Base-by-base conservation (phyloP, 495 filamentous ascomycete species). In the Zalerion maritima region DNA sequence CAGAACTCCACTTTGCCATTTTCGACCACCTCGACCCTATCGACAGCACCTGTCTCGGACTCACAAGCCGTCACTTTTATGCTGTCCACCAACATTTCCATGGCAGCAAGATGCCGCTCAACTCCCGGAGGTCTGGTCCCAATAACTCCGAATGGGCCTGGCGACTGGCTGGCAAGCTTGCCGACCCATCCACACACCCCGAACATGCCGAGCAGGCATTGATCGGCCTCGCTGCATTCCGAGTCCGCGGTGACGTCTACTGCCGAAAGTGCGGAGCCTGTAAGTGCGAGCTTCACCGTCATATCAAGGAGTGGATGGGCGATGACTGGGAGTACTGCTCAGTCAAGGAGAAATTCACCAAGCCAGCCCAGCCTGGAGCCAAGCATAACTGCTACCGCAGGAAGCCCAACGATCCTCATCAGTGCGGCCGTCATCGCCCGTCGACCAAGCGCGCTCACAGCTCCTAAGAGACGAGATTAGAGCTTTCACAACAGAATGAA, bases 141-240 rank as follows among this genome's bases (percentile, higher is more conserved):
- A 70, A 70, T 44, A 55, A 64, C 26, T 57, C 68, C 30, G 65
- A 70, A 39, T 62, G 61, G 49, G 62, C 62, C 19, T 70, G 64
- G 64, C 55, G 62, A 29, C 39, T 62, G 14, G 53, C 63, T 4
- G 60, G 54, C 1, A n/a, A n/a, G n/a, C n/a, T n/a, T n/a, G n/a
- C n/a, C n/a, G n/a, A n/a, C n/a, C n/a, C n/a, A n/a, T n/a, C n/a
- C n/a, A n/a, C n/a, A n/a, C n/a, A n/a, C n/a, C 52, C 45, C 7
- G 34, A 24, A 4, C 38, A 29, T n/a, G 40, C 40, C 41, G 45
- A 51, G 38, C 47, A 45, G 40, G 40, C 40, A 24, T n/a, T n/a
- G n/a, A n/a, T n/a, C n/a, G 43, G 49, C 20, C 47, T 63, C 17
- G 49, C 54, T 12, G 41, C 41, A 32, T 36, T 63, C 16, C 49